These are phyloP conservation scores for Gentiana macrophylla DNA, from an alignment of 257 asterid species.

Conservation along the genomic window DNA sequence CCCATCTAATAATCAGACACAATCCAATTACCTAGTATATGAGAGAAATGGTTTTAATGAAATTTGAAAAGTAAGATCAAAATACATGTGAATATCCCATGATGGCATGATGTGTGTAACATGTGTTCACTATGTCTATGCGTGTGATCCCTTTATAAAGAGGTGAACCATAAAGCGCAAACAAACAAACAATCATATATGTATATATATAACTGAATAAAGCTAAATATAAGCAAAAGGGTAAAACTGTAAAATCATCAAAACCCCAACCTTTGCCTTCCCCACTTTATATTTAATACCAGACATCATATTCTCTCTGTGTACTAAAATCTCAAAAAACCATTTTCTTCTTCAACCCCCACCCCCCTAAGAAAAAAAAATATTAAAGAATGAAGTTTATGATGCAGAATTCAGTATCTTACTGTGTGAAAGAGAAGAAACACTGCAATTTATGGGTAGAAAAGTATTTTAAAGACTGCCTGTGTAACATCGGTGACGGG, in stretches of 20 bases:
- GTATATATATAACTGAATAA: too few species aligned
- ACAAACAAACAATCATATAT: too few species aligned
- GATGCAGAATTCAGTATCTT: conserved; percentile 24
- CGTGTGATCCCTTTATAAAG: too few species aligned
- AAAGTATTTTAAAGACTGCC: conserved; percentile 61
- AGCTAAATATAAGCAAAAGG: not conserved
- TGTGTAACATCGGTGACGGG: conserved; percentile 54
- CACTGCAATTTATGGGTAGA: conserved; percentile 60
- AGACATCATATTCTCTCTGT: not conserved
- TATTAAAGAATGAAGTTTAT: conserved; percentile 25
- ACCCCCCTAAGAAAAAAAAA: not conserved
- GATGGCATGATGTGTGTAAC: too few species aligned
- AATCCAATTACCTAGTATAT: too few species aligned
- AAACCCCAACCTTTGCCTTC: not conserved
- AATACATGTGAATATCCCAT: too few species aligned
- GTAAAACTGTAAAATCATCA: not conserved
- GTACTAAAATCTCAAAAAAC: not conserved
- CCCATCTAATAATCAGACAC: too few species aligned
- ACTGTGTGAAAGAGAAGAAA: conserved; percentile 43
- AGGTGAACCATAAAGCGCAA: too few species aligned
- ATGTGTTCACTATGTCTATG: too few species aligned
- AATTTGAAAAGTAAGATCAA: too few species aligned
- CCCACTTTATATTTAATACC: too few species aligned
- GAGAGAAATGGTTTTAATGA: too few species aligned
- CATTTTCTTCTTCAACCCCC: not conserved